Base-by-base conservation (phyloP, 2,329 filamentous ascomycete genomes). In the Trichoderma arundinaceum region DNA sequence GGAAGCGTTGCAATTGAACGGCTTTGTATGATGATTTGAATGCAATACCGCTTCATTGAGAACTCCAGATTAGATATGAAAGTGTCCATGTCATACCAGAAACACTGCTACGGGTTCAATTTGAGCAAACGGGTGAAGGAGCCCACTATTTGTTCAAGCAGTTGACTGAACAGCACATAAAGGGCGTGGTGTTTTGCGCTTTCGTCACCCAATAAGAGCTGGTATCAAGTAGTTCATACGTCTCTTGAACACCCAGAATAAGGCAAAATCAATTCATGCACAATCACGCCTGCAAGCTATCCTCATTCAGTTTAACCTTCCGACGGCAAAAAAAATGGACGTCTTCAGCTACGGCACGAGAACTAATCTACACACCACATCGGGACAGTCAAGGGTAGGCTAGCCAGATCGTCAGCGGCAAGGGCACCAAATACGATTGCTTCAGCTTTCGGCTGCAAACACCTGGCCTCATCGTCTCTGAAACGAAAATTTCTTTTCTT, bases 361-460 rank as follows among this genome's bases (percentile, higher is more conserved):
- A 28, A 28, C 22, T 28, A 28, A 28, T 28, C 22, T 28, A 28
- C 22, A 28, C 22, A n/a, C 13, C 19, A 19, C 54, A 41, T 39
- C 57, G 12, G 13, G 44, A 52, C 32, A 7, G 6, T 51, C 46
- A 61, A 61, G 46, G 58, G 53, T 57, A 15, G 13, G 17, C 17
- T 53, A 51, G 44, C 43, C 19, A 52, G 35, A 44, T 44, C 15
- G 28, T 7, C n/a, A 43, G 48, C 48, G 17, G 48, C 17, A 12
- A 51, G 38, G n/a, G n/a, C 38, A 38, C 38, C 22, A 28, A 44
- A 52, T 22, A 33, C 48, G 38, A 54, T 13, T 28, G 28, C 39
- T 38, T 63, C 59, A 63, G n/a, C 39, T 38, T 41, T 1, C 46
- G 7, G n/a, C 2, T 10, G n/a, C 9, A 22, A 46, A 46, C 43